These are phyloP conservation scores for Cornus controversa DNA, from an alignment of 148 eudicot genomes.

Conservation along the genomic window DNA sequence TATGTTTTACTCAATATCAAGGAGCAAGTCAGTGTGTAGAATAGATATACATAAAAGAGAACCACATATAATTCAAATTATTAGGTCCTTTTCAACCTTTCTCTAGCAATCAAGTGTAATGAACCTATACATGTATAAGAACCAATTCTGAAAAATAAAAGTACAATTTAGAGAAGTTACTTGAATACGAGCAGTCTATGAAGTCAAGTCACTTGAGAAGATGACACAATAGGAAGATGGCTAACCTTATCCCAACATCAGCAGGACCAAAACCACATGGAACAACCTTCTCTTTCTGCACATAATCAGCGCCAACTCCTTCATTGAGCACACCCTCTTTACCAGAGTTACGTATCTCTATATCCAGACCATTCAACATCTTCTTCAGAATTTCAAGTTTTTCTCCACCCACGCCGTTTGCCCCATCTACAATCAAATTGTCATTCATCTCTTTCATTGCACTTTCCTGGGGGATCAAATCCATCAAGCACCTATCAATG, in stretches of 20 bases:
- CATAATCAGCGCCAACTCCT: constrained; percentile 98
- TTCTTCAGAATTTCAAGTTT: constrained; percentile 65
- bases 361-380: constrained; percentile 38
- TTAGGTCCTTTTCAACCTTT: neutral
- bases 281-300: constrained; percentile 85
- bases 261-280: constrained; percentile 69
- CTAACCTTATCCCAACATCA: constrained; percentile 76
- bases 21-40: too few relatives aligned
- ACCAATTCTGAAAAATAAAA: neutral
- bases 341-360: constrained; percentile 78
- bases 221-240: constrained; percentile 18
- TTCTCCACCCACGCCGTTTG: constrained; percentile 94
- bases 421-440: constrained; percentile 81
- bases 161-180: neutral
- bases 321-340: constrained; percentile 81
- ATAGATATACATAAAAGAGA: too few relatives aligned
- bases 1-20: too few relatives aligned
- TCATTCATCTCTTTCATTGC: constrained; percentile 22
- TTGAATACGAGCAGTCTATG: neutral
- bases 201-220: neutral
- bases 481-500: constrained; percentile 70
- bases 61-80: neutral
- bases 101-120: neutral
- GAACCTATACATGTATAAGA: neutral
- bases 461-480: constrained; percentile 55